phyloP scores from a whole-genome alignment of 1,139 yeast genomes.

The Taphrina pruni region DNA sequence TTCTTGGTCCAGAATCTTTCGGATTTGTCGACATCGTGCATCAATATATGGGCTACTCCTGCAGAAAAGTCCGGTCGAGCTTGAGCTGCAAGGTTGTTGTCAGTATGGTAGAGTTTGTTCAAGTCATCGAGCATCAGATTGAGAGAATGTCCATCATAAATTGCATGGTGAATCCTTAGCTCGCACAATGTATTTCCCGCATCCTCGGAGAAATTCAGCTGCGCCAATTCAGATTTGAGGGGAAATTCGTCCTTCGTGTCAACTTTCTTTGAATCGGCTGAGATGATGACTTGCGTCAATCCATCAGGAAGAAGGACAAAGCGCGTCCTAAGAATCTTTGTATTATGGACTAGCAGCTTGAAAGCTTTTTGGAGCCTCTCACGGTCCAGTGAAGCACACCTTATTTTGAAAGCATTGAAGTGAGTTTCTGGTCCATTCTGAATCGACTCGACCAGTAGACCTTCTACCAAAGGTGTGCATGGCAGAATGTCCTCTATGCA shows the following conservation, averaged over 20 bases:
- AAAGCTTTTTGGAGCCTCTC: slow-evolving; percentile 40
- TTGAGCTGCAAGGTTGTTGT: not conserved
- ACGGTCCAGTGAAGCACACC: slow-evolving; percentile 18
- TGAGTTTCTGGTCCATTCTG: slow-evolving; percentile 31
- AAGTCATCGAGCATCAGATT: slow-evolving; percentile 43
- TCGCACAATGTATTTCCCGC: slow-evolving; percentile 1
- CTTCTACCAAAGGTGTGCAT: slow-evolving; percentile 48
- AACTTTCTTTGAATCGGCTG: not conserved
- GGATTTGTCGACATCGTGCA: slow-evolving; percentile 14
- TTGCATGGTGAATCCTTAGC: slow-evolving; percentile 46
- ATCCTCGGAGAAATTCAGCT: not conserved
- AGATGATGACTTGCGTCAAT: slow-evolving; percentile 45
- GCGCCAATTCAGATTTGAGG: not conserved
- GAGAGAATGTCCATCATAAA: slow-evolving; percentile 47
- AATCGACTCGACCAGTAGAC: slow-evolving; percentile 45
- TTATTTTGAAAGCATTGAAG: slow-evolving; percentile 41
- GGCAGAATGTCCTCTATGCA: slow-evolving; percentile 46
- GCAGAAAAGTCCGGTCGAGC: not conserved
- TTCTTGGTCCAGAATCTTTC: slow-evolving; percentile 21
- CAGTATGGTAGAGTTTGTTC: slow-evolving; percentile 4
- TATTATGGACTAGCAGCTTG: slow-evolving; percentile 32
- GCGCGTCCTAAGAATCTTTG: slow-evolving; percentile 44
- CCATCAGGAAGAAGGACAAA: slow-evolving; percentile 45
- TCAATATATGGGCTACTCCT: slow-evolving; percentile 19
- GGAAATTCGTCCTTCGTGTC: slow-evolving; percentile 14